A percentile compares a stretch with the other conserved stretches of the same genome.
phyloP scores from a whole-genome alignment of 495 filamentous ascomycete genomes.

The Penicillium pulvis region DNA sequence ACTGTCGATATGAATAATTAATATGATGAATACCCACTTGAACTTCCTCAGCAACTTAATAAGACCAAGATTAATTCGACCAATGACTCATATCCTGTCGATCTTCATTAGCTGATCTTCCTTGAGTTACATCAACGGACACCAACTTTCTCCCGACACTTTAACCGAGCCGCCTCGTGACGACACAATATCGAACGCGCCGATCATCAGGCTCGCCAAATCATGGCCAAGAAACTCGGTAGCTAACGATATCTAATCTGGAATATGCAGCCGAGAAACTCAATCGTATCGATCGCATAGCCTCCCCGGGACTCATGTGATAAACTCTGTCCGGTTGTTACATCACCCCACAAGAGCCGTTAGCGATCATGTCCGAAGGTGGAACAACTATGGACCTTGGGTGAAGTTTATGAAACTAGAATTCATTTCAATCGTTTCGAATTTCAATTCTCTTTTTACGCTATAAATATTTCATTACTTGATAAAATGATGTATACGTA shows the following conservation, averaged over 20 bases:
- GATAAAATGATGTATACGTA: too few relatives aligned
- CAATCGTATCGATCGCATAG: background rate
- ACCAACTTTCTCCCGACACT: background rate
- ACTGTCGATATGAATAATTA: background rate
- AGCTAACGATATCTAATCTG: background rate
- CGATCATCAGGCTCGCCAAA: background rate
- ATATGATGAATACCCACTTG: background rate
- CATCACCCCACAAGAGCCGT: background rate
- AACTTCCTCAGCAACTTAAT: background rate
- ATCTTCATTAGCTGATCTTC: background rate
- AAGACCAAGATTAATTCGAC: background rate
- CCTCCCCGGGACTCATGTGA: background rate
- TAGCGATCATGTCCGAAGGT: background rate
- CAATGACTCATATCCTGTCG: background rate
- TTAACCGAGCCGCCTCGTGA: background rate
- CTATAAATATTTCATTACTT: too few relatives aligned
- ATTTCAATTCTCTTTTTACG: too few relatives aligned
- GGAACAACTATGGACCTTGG: background rate
- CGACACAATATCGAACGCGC: background rate
- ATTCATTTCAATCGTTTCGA: too few relatives aligned
- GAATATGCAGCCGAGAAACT: background rate
- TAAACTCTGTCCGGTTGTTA: background rate
- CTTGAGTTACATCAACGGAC: background rate
- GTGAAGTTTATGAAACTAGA: background rate
- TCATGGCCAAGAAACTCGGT: background rate